phyloP scores from a whole-genome alignment of 164 flowering plant genomes.

The Berberis thunbergii region DNA sequence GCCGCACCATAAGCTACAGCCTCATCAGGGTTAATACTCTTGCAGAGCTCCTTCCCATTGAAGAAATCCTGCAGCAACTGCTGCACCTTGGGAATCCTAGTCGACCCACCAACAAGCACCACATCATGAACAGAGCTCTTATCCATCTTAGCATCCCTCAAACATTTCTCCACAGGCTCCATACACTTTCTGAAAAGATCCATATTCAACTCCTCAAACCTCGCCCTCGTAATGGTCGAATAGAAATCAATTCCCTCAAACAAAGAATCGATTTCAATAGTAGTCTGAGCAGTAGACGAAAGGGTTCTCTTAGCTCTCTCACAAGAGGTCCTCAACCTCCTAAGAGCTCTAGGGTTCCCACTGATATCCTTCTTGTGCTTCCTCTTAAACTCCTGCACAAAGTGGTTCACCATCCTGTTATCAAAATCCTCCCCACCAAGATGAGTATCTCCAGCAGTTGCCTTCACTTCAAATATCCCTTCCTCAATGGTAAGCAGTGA shows the following conservation, averaged over 20 bases:
- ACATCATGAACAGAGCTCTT: constrained; percentile 53
- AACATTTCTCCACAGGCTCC: constrained; percentile 71
- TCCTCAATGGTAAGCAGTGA: constrained; percentile 61
- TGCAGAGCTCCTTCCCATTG: constrained; percentile 60
- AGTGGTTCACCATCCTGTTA: constrained; percentile 65
- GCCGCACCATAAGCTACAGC: constrained; percentile 84
- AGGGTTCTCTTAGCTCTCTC: constrained; percentile 69
- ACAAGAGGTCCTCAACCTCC: constrained; percentile 58
- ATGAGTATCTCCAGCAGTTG: constrained; percentile 67
- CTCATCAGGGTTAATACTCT: constrained; percentile 60
- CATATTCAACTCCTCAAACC: constrained; percentile 22
- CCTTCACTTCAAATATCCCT: constrained; percentile 67
- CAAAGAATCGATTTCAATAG: constrained; percentile 41
- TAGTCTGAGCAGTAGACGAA: constrained; percentile 33
- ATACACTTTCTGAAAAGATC: constrained; percentile 70
- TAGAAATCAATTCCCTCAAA: constrained; percentile 67
- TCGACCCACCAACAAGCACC: constrained; percentile 67
- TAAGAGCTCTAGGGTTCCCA: constrained; percentile 60
- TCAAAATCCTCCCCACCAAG: constrained; percentile 67
- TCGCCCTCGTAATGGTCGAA: constrained; percentile 56
- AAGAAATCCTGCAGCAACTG: constrained; percentile 63
- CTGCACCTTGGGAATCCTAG: constrained; percentile 71
- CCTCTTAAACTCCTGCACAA: constrained; percentile 63
- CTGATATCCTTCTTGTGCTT: constrained; percentile 61
- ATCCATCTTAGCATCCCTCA: constrained; percentile 76